Conservation (phyloP, 2,329 filamentous ascomycete genomes). For the Curvularia spicifera region DNA sequence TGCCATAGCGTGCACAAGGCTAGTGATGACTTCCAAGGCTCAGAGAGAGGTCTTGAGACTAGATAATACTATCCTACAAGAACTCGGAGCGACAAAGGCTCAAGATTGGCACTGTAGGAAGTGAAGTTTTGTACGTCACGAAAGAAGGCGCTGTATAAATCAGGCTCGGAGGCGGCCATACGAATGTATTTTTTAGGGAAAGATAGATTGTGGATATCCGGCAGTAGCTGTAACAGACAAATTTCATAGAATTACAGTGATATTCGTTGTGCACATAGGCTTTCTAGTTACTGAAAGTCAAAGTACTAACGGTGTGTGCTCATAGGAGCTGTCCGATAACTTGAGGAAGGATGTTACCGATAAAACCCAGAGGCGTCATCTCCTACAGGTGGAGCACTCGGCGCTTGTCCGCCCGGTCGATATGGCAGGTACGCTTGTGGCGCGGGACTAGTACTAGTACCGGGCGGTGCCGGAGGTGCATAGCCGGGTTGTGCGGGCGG, state of each 20-base stretch:
- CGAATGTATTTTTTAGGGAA: background rate
- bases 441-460: constrained; percentile 30
- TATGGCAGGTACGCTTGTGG: constrained; percentile 43
- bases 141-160: background rate
- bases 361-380: constrained; percentile 42
- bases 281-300: no score
- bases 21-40: background rate
- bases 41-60: background rate
- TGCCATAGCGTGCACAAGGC: background rate
- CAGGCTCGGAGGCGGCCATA: background rate
- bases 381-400: constrained; percentile 38
- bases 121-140: background rate
- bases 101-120: background rate
- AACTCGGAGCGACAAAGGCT: background rate
- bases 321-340: no score
- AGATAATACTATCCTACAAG: background rate
- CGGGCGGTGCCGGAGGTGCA: constrained; percentile 42
- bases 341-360: constrained; percentile 12
- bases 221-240: background rate
- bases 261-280: no score
- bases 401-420: constrained; percentile 43
- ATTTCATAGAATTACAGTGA: no score
- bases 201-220: background rate
- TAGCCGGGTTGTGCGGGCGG: constrained; percentile 43
- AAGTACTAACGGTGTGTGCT: no score